phyloP scores from a whole-genome alignment of 371 early-diverging fungal species.

The Mucor circinelloides region DNA sequence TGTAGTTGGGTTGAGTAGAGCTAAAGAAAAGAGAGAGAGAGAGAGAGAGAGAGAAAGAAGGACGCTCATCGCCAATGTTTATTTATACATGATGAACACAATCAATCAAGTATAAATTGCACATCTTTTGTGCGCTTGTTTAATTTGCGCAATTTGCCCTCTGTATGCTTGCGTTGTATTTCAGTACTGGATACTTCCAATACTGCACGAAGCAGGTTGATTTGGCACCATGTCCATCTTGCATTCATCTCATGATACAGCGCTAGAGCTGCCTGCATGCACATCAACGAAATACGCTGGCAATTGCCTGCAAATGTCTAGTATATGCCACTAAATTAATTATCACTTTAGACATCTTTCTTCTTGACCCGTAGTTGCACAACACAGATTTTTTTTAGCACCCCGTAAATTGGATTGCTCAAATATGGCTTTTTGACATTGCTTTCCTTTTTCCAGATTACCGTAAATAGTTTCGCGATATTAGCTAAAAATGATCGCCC shows the following conservation, averaged over 20 bases:
- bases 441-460: not conserved
- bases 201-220: too few species aligned
- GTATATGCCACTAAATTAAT: not conserved
- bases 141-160: too few species aligned
- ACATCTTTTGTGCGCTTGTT: too few species aligned
- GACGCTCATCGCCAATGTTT: not conserved
- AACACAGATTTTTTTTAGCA: not conserved
- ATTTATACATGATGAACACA: not conserved
- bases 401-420: conserved; percentile 1
- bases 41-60: not conserved
- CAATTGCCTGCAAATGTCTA: not conserved
- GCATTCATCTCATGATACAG: too few species aligned
- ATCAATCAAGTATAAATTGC: not conserved
- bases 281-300: not conserved
- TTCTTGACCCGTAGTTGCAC: not conserved
- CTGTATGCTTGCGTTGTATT: too few species aligned
- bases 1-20: not conserved
- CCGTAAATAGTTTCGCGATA: not conserved
- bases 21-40: not conserved
- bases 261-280: too few species aligned
- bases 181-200: too few species aligned
- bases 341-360: not conserved
- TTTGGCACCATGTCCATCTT: too few species aligned
- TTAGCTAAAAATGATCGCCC: not conserved
- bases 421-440: conserved; percentile 1